Percentiles rank a stretch among this genome's conserved stretches.
These are phyloP conservation scores for Lyophyllum semitale DNA, from an alignment of 768 basidiomycete genomes.

Conservation along the genomic window DNA sequence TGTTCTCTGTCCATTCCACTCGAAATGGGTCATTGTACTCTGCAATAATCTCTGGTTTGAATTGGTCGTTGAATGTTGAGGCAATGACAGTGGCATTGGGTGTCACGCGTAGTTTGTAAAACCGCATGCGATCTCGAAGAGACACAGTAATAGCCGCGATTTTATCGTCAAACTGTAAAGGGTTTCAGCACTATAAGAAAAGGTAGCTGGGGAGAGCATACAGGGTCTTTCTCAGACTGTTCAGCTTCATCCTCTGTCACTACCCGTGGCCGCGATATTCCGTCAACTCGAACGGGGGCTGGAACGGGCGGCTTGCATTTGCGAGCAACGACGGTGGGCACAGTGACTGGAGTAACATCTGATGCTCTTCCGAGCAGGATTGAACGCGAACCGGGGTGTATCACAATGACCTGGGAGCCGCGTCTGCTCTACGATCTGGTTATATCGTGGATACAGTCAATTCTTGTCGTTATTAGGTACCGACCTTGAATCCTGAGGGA, in stretches of 20 bases:
- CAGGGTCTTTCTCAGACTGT: conserved; percentile 51
- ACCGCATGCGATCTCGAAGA: conserved; percentile 80
- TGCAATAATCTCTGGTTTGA: conserved; percentile 82
- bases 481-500: conserved; percentile 51
- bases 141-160: conserved; percentile 71
- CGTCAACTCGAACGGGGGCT: conserved; percentile 43
- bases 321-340: conserved; percentile 76
- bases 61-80: conserved; percentile 78
- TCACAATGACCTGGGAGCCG: conserved; percentile 76
- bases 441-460: conserved; percentile 20
- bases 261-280: conserved; percentile 57
- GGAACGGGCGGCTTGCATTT: conserved; percentile 51
- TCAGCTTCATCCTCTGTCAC: conserved; percentile 26
- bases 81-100: conserved; percentile 71
- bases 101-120: conserved; percentile 80
- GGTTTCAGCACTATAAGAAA: not conserved
- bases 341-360: conserved; percentile 68
- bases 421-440: conserved; percentile 48
- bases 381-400: conserved; percentile 77
- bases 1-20: conserved; percentile 78
- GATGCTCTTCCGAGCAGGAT: conserved; percentile 76
- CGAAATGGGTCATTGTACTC: conserved; percentile 83
- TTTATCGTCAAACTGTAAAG: conserved; percentile 70
- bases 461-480: conserved; percentile 7
- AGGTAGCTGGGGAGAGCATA: conserved; percentile 23